These are phyloP conservation scores for Nannochloropsis oceanica DNA, from an alignment of 108 stramenopile species.

Conservation along the genomic window DNA sequence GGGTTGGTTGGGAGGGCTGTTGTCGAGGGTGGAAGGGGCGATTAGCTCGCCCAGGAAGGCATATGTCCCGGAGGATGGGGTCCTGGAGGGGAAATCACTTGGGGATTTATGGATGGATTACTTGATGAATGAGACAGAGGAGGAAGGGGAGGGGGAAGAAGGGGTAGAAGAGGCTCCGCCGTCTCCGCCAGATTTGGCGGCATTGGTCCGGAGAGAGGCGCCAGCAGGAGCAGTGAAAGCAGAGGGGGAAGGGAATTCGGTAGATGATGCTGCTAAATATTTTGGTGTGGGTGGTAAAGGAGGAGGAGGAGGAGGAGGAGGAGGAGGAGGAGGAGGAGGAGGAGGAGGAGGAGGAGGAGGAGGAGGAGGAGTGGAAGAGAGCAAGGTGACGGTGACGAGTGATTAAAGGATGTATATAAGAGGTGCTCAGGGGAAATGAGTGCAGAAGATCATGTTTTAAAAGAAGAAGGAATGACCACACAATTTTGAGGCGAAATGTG, in stretches of 20 bases:
- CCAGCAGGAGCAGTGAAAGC: neutral
- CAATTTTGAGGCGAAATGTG: too few relatives aligned
- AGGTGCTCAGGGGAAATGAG: too few relatives aligned
- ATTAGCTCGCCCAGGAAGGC: neutral
- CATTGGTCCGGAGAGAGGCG: too few relatives aligned
- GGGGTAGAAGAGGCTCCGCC: neutral
- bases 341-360: neutral
- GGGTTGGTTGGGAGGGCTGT: neutral
- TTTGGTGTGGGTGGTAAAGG: too few relatives aligned
- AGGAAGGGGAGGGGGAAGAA: neutral
- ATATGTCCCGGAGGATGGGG: neutral
- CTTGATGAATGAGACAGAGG: neutral
- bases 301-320: neutral
- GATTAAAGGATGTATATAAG: too few relatives aligned
- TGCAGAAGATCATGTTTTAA: too few relatives aligned
- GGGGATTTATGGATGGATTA: neutral
- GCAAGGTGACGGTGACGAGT: neutral
- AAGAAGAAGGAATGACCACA: too few relatives aligned
- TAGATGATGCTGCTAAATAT: neutral
- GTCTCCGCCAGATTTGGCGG: neutral
- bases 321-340: neutral
- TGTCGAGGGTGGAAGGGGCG: neutral
- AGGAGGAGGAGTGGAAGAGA: neutral
- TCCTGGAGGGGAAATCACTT: neutral
- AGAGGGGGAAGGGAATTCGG: neutral